phyloP scores from a whole-genome alignment of 2,329 filamentous ascomycete species.

The Dothideomycetidae sp. region DNA sequence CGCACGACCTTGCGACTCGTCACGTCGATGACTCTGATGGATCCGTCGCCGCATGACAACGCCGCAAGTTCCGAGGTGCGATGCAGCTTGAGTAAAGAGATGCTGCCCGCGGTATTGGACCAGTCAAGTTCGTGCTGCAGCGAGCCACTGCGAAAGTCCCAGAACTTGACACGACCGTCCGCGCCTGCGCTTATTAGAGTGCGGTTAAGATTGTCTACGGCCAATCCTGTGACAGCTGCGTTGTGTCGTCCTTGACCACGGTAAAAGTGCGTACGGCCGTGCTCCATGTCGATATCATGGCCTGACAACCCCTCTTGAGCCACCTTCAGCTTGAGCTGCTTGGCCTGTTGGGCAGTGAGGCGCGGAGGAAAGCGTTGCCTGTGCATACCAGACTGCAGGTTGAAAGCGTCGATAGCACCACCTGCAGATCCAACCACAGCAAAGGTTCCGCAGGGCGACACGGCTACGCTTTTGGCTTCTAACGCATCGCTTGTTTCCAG shows the following conservation, averaged over 20 bases:
- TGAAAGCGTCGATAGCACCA: conserved; percentile 87
- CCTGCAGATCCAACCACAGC: conserved; percentile 72
- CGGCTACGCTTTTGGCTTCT: conserved; percentile 70
- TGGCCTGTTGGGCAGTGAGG: conserved; percentile 63
- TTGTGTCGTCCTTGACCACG: conserved; percentile 58
- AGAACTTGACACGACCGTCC: conserved; percentile 93
- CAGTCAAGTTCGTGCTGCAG: conserved; percentile 72
- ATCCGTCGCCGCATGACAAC: conserved; percentile 76
- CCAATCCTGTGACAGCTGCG: conserved; percentile 68
- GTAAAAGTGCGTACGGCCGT: conserved; percentile 26
- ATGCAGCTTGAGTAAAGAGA: conserved; percentile 69
- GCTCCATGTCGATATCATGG: conserved; percentile 22
- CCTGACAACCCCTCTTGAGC: conserved; percentile 30
- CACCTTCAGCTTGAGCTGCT: conserved; percentile 53
- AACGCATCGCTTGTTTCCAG: conserved; percentile 72
- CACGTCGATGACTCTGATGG: conserved; percentile 77
- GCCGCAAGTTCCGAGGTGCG: conserved; percentile 72
- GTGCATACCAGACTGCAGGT: conserved; percentile 82
- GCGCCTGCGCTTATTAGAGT: conserved; percentile 71
- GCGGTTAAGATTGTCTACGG: conserved; percentile 81
- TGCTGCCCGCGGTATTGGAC: conserved; percentile 56
- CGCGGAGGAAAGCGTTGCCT: conserved; percentile 75
- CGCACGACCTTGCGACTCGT: conserved; percentile 82
- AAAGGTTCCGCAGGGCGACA: conserved; percentile 89
- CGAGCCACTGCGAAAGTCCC: conserved; percentile 79